These are phyloP conservation scores for Aeschynomene evenia DNA, from an alignment of 306 rosid genomes.

Conservation along the genomic window DNA sequence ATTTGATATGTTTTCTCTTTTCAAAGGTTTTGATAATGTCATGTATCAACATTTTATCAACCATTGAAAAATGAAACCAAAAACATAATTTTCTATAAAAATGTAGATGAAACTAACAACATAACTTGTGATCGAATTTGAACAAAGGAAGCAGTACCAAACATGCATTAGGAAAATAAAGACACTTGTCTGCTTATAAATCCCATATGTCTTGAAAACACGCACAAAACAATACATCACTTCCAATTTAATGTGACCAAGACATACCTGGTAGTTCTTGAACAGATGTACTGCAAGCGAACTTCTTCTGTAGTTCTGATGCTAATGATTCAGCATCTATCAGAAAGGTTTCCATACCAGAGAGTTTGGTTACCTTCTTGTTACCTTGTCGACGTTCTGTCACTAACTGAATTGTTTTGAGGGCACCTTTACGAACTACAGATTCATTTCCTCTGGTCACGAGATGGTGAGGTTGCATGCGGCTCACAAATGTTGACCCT, in stretches of 20 bases:
- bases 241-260: conserved; percentile 5
- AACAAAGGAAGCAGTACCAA: conserved; percentile 4
- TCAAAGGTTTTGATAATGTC: neutral
- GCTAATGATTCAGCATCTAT: conserved; percentile 87
- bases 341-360: conserved; percentile 82
- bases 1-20: neutral
- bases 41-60: conserved; percentile 2
- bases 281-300: conserved; percentile 89
- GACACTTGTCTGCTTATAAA: neutral
- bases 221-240: neutral
- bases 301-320: conserved; percentile 91
- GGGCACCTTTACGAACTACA: conserved; percentile 81
- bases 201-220: neutral
- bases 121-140: neutral
- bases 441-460: conserved; percentile 84
- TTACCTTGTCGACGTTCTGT: conserved; percentile 93
- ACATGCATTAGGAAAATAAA: neutral
- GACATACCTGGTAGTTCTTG: conserved; percentile 81
- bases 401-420: conserved; percentile 79
- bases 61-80: neutral
- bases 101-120: neutral
- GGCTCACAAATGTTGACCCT: conserved; percentile 61
- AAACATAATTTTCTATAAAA: neutral
- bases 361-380: conserved; percentile 86
- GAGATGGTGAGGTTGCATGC: conserved; percentile 90